These are phyloP conservation scores for Diaporthe sp. DNA, from an alignment of 2,329 filamentous ascomycete genomes.

Conservation along the genomic window DNA sequence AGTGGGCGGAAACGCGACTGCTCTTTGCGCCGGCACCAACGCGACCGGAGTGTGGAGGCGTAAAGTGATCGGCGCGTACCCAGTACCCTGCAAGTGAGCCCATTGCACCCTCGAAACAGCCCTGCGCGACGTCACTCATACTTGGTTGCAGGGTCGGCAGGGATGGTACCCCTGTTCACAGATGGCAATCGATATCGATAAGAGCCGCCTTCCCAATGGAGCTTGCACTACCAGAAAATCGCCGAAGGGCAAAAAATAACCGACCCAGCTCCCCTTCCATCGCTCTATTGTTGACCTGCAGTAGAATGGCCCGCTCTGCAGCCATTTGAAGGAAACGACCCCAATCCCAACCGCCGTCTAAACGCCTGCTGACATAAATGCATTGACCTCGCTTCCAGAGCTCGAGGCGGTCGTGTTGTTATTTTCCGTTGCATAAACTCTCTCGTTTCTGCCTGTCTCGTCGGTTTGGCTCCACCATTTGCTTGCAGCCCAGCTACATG, in stretches of 20 bases:
- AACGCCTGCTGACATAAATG: neutral
- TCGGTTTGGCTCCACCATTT: neutral
- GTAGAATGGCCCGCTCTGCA: constrained; percentile 9
- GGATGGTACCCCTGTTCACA: neutral
- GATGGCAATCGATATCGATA: constrained; percentile 17
- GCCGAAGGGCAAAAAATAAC: constrained; percentile 33
- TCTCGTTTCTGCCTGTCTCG: neutral
- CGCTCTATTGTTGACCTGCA: neutral
- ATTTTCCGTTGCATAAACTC: neutral
- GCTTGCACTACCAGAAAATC: constrained; percentile 24
- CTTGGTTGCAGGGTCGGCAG: neutral
- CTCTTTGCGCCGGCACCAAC: constrained; percentile 1
- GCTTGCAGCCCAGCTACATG: constrained; percentile 28
- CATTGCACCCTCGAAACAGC: constrained; percentile 11
- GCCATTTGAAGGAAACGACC: neutral
- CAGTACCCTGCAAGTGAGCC: constrained; percentile 16
- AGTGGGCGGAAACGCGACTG: constrained; percentile 14
- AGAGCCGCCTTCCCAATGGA: neutral
- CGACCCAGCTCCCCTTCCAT: constrained; percentile 5
- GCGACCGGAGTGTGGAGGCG: constrained; percentile 22
- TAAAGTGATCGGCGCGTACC: constrained; percentile 24
- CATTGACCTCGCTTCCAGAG: neutral
- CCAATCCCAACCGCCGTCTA: neutral
- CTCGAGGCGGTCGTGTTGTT: neutral
- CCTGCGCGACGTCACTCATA: constrained; percentile 10